Base-by-base conservation (phyloP, 225 moss, liverwort and hornwort species). In the Ulota crispa region DNA sequence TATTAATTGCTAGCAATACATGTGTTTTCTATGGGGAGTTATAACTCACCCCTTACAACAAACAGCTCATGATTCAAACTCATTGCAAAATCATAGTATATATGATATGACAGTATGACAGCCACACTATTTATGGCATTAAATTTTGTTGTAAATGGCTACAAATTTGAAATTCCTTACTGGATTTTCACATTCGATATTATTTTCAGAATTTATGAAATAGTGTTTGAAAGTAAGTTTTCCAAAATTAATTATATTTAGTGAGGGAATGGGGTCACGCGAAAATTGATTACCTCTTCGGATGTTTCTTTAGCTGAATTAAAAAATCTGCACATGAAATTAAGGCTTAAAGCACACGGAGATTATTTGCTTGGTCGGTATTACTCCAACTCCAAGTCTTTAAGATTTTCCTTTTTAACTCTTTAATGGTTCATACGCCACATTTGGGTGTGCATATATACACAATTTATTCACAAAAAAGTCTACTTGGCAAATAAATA, bases 371-470 rank as follows among this genome's bases (percentile, higher is more conserved):
- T 1, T 13, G 8, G 12, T 1, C 8, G 8, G 12, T 5, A 21
- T 50, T 39, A 30, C 62, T 82, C 70, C 53, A 69, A 30, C 62
- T 82, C 70, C 53, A 69, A 37, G 54, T 42, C 64, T n/a, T 39
- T 39, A 39, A 9, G 24, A 55, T 24, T 43, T 72, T 43, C 31
- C 5, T 34, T 39, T 70, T 55, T 72, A 21, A 71, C 39, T 9
- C 39, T 9, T 39, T 39, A 39, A 39, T 39, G 9, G 39, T 39
- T 39, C 39, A 39, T 39, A 39, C 9, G 39, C 39, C 39, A 39
- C 39, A 39, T 39, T 39, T 39, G 9, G 39, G 39, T 39, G 39
- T 39, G 9, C 9, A 39, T 9, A 8, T 9, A 9, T 9, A 39
- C 39, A 39, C 9, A 39, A 39, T 39, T 2, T 39, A 9, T 39